Conservation (phyloP, 2,329 filamentous ascomycete genomes). For the Fusarium buharicum region DNA sequence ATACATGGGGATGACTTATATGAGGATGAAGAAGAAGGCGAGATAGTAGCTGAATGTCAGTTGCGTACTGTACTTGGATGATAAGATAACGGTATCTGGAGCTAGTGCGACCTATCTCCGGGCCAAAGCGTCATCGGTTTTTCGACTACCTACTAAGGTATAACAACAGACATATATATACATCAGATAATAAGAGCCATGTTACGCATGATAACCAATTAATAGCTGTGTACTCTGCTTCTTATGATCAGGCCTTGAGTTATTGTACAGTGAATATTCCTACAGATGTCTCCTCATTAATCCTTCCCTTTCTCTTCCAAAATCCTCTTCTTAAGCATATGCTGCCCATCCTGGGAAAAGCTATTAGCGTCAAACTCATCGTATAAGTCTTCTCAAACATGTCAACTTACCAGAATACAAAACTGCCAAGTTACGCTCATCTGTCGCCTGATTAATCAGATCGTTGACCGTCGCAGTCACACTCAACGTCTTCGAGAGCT, state of each 20-base stretch:
- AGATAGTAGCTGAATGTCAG: conserved; percentile 35
- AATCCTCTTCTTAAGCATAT: background rate
- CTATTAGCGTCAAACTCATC: background rate
- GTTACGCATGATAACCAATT: background rate
- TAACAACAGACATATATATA: background rate
- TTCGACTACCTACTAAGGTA: background rate
- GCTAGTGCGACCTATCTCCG: conserved; percentile 28
- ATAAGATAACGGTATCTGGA: conserved; percentile 45
- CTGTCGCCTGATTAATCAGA: conserved; percentile 93
- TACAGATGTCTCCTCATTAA: background rate
- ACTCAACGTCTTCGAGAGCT: conserved; percentile 91
- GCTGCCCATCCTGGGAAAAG: background rate
- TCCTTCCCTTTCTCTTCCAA: background rate
- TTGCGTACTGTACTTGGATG: conserved; percentile 18
- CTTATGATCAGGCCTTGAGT: background rate
- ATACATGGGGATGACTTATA: conserved; percentile 1
- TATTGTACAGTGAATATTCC: background rate
- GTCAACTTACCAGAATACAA: conserved; percentile 77
- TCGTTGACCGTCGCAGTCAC: conserved; percentile 97
- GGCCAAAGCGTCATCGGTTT: conserved; percentile 17
- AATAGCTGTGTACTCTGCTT: background rate
- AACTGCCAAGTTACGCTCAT: conserved; percentile 90
- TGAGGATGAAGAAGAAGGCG: conserved; percentile 1
- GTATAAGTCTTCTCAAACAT: conserved; percentile 49
- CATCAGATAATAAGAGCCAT: conserved; percentile 6